Conservation (phyloP, 2,329 filamentous ascomycete species). For the Bimuria novae-zelandiae region DNA sequence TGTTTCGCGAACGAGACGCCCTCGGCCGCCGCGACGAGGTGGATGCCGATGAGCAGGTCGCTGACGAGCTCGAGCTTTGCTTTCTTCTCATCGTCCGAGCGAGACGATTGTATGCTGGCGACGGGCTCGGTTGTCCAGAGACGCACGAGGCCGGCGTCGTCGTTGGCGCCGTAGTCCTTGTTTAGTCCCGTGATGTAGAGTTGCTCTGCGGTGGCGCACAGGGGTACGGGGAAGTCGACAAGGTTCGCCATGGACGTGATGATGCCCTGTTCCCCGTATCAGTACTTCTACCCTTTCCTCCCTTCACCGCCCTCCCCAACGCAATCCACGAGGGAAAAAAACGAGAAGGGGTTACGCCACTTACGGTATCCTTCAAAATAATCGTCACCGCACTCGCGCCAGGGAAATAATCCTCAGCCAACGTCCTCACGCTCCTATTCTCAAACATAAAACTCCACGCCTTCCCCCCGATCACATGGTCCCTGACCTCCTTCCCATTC, state of each 20-base stretch:
- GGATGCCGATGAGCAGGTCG: slow-evolving; percentile 41
- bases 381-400: slow-evolving; percentile 51
- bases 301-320: not conserved
- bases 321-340: no score
- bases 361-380: slow-evolving; percentile 53
- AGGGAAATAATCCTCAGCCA: slow-evolving; percentile 56
- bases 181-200: slow-evolving; percentile 64
- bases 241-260: slow-evolving; percentile 68
- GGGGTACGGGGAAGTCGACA: slow-evolving; percentile 62
- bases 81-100: slow-evolving; percentile 33
- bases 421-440: slow-evolving; percentile 59
- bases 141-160: slow-evolving; percentile 62
- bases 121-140: slow-evolving; percentile 55
- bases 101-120: slow-evolving; percentile 28
- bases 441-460: slow-evolving; percentile 61
- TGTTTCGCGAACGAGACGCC: slow-evolving; percentile 45
- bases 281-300: not conserved
- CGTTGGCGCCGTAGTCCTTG: slow-evolving; percentile 60
- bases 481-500: slow-evolving; percentile 55
- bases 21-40: slow-evolving; percentile 44
- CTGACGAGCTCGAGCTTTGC: slow-evolving; percentile 43
- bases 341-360: no score
- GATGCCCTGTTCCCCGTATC: slow-evolving; percentile 54
- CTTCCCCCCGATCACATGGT: slow-evolving; percentile 54
- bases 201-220: slow-evolving; percentile 68